A percentile compares a stretch with the other conserved stretches of the same genome.
These are phyloP conservation scores for Nakazawaea molendinolei DNA, from an alignment of 805 yeast species.

Conservation along the genomic window DNA sequence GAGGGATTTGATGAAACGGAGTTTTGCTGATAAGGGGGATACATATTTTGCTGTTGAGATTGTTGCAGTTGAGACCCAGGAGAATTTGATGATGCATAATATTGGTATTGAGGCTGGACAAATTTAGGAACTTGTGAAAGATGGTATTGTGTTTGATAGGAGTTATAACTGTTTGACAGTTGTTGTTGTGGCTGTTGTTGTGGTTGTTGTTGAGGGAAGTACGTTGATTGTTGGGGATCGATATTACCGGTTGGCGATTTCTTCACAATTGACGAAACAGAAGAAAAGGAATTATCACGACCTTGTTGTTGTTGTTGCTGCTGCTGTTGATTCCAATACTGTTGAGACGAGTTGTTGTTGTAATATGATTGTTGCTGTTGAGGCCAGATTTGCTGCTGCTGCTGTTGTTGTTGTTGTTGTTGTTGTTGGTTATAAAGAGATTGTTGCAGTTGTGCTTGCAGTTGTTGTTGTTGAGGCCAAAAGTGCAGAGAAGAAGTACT, in stretches of 20 bases:
- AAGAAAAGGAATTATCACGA: not conserved
- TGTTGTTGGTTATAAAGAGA: slow-evolving; percentile 12
- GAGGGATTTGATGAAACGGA: too few species aligned
- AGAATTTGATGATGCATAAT: too few species aligned
- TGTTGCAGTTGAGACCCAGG: slow-evolving; percentile 4
- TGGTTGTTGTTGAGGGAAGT: not conserved
- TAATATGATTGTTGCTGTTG: slow-evolving; percentile 1
- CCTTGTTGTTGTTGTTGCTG: slow-evolving; percentile 4
- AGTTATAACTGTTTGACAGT: not conserved
- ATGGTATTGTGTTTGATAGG: slow-evolving; percentile 6
- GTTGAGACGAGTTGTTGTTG: slow-evolving; percentile 4
- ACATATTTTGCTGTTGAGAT: slow-evolving; percentile 7
- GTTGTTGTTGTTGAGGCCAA: too few species aligned
- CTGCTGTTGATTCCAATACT: not conserved
- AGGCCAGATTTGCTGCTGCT: slow-evolving; percentile 12
- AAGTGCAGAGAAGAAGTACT: too few species aligned
- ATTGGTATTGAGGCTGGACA: slow-evolving; percentile 8
- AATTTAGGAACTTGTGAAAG: slow-evolving; percentile 6
- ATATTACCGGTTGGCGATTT: slow-evolving; percentile 1
- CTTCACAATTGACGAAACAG: not conserved
- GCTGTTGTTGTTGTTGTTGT: slow-evolving; percentile 17
- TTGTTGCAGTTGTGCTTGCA: slow-evolving; percentile 1
- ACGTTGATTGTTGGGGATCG: not conserved
- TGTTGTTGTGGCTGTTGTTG: slow-evolving; percentile 6
- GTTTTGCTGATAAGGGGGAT: slow-evolving; percentile 9